These are phyloP conservation scores for Ogataea ganodermae DNA, from an alignment of 805 yeast species.

Conservation along the genomic window DNA sequence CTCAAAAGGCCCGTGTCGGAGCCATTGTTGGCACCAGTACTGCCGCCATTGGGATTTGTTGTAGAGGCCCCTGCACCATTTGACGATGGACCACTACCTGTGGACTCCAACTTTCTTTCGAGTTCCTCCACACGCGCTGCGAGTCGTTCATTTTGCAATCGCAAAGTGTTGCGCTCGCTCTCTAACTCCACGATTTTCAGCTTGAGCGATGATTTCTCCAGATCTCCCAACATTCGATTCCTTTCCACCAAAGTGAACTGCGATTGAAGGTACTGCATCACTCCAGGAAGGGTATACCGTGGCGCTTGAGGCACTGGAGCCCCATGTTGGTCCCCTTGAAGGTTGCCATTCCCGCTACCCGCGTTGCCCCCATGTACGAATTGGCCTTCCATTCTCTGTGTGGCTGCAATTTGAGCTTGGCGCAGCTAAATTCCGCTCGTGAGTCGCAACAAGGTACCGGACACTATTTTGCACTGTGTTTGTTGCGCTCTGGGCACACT, in stretches of 20 bases:
- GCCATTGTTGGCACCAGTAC: neutral
- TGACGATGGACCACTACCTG: slow-evolving; percentile 5
- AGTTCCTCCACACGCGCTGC: slow-evolving; percentile 40
- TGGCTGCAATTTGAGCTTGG: neutral
- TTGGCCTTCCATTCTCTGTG: slow-evolving; percentile 19
- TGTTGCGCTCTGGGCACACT: neutral
- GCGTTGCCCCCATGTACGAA: slow-evolving; percentile 19
- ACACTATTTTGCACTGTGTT: neutral
- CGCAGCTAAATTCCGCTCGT: neutral
- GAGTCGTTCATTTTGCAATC: slow-evolving; percentile 44
- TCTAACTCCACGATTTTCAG: slow-evolving; percentile 52
- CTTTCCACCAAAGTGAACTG: slow-evolving; percentile 51
- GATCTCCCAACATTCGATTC: slow-evolving; percentile 50
- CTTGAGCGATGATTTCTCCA: slow-evolving; percentile 53
- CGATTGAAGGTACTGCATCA: slow-evolving; percentile 58
- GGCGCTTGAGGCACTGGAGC: slow-evolving; percentile 14
- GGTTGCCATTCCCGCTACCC: slow-evolving; percentile 10
- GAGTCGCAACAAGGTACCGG: neutral
- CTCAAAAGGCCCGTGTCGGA: slow-evolving; percentile 10
- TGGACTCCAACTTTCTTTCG: slow-evolving; percentile 31
- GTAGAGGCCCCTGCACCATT: slow-evolving; percentile 4
- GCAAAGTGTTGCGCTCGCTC: slow-evolving; percentile 50
- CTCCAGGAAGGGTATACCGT: slow-evolving; percentile 55
- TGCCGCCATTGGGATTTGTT: neutral
- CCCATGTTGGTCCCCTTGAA: slow-evolving; percentile 6